Conservation (phyloP, 2,329 filamentous ascomycete genomes). For the Penicillium palitans region DNA sequence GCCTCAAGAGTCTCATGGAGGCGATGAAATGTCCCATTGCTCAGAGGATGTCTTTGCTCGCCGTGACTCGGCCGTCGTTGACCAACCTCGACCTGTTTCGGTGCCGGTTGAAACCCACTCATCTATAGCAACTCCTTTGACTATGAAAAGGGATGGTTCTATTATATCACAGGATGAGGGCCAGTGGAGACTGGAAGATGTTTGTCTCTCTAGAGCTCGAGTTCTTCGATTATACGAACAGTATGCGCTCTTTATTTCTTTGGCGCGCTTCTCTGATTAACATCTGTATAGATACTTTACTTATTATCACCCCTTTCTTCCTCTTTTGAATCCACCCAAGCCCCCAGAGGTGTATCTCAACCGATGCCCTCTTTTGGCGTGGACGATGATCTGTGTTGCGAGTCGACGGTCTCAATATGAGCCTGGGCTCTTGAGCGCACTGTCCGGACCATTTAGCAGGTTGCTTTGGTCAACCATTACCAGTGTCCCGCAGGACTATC, state of each 20-base stretch:
- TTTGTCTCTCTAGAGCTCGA: conserved; percentile 39
- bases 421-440: conserved; percentile 53
- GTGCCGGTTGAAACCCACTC: conserved; percentile 36
- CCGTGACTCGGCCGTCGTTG: conserved; percentile 33
- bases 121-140: conserved; percentile 35
- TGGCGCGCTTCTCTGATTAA: conserved; percentile 30
- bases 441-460: conserved; percentile 53
- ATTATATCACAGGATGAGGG: conserved; percentile 40
- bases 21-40: conserved; percentile 36
- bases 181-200: conserved; percentile 53
- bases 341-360: conserved; percentile 58
- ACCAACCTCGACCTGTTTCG: conserved; percentile 33
- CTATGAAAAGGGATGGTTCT: conserved; percentile 35
- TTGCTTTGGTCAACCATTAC: conserved; percentile 61
- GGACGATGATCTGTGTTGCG: conserved; percentile 63
- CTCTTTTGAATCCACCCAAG: conserved; percentile 57
- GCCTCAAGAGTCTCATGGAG: conserved; percentile 28
- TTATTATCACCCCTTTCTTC: conserved; percentile 63
- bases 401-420: conserved; percentile 59
- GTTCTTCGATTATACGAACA: conserved; percentile 47
- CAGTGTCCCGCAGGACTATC: conserved; percentile 61
- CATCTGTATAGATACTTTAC: conserved; percentile 56
- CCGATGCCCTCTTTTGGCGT: conserved; percentile 61
- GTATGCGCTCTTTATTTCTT: conserved; percentile 25
- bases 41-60: conserved; percentile 38